Evolutionary conservation across 768 basidiomycete species (phyloP).

Genomic region (Mrakia blollopis): DNA sequence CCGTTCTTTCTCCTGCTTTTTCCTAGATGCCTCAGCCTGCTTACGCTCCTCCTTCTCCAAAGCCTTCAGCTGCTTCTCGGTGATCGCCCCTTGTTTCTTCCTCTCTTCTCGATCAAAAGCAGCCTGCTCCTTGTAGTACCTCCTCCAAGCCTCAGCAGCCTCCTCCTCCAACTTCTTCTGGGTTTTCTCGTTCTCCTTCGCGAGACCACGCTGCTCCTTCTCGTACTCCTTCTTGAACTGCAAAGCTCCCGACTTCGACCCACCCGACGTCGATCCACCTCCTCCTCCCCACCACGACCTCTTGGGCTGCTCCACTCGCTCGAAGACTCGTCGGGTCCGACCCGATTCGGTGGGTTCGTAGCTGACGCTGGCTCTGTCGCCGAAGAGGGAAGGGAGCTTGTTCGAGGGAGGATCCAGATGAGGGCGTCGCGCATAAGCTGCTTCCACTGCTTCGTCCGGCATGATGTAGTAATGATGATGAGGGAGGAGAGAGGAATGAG

Average conservation of each 20-base stretch:
- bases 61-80: background rate
- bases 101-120: background rate
- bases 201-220: background rate
- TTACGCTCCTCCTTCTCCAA: background rate
- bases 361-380: background rate
- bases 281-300: background rate
- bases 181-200: background rate
- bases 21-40: background rate
- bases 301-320: background rate
- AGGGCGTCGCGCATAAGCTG: background rate
- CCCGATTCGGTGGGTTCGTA: background rate
- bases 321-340: background rate
- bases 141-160: background rate
- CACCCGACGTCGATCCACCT: background rate
- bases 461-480: background rate
- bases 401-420: background rate
- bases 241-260: background rate
- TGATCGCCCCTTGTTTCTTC: background rate
- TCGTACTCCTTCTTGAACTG: background rate
- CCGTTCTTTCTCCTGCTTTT: background rate
- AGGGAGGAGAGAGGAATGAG: background rate
- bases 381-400: background rate
- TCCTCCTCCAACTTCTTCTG: background rate
- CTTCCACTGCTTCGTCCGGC: conserved; percentile 4
- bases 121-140: background rate